Evolutionary conservation across 2,329 filamentous ascomycete genomes (phyloP), one percentile per base, ranked within the genome.

Genomic region (Cercospora zeae-maydis): DNA sequence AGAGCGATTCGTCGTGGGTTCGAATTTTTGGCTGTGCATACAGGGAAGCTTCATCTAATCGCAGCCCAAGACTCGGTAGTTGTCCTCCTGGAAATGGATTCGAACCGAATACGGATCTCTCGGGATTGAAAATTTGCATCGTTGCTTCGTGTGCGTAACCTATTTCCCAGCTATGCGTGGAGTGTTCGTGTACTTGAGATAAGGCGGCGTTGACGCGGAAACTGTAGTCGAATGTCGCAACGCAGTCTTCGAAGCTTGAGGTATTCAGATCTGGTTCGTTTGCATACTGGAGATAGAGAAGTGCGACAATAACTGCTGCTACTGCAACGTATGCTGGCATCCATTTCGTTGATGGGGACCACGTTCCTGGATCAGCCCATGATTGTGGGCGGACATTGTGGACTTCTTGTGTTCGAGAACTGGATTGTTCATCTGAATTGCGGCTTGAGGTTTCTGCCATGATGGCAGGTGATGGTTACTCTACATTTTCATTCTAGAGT

Each of bases 101-200:
- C 6, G 55, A 21, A 1, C 73, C 71, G 69, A 78, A 81, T 16
- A 80, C 75, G 7, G 73, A 73, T 45, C 75, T 65, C 14, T 73
- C 66, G 1, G 76, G 71, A 39, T 75, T 73, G 53, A 75, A 70
- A 42, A 78, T 75, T 63, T 80, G 76, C 5, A 78, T 71, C 1
- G 78, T 72, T 2, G 78, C 78, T 71, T 80, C 72, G 21, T 74
- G 72, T 2, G 77, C 75, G 8, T 75, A 78, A 16, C 76, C 77
- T 45, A 76, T 77, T 64, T 81, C 78, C 78, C 77, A 79, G 64
- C 74, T 76, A 63, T 78, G 77, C 1, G 71, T 71, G 21, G 78
- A 73, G 8, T 75, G 67, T 9, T 65, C 57, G 52, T 73, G 67
- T 30, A 74, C 75, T 59, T 74, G 72, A 6, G 61, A 58, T 36